Evolutionary conservation across 1,284 basidiomycete species (phyloP).

Genomic region (Malassezia caprae): DNA sequence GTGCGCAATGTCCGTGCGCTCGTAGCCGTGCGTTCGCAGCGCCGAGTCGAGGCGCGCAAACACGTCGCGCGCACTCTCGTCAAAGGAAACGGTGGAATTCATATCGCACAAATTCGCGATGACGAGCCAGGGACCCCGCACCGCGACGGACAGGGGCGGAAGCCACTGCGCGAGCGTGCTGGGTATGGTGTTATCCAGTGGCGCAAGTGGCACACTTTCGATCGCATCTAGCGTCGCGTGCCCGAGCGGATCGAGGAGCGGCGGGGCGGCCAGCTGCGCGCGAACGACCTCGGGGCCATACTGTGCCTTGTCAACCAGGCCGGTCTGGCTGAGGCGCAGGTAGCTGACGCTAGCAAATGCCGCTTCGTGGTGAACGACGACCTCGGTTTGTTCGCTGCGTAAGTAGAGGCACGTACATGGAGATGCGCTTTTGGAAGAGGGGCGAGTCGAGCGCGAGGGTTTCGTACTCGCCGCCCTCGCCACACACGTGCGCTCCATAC

Average conservation of each 20-base stretch:
- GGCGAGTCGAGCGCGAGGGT: slow-evolving; percentile 82
- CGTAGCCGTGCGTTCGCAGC: slow-evolving; percentile 1
- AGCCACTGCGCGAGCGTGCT: background rate
- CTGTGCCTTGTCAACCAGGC: slow-evolving; percentile 24
- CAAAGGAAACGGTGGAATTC: background rate
- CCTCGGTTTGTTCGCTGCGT: slow-evolving; percentile 22
- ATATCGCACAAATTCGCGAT: slow-evolving; percentile 1
- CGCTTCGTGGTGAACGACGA: slow-evolving; percentile 36
- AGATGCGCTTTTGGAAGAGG: slow-evolving; percentile 68
- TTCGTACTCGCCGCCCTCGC: slow-evolving; percentile 98
- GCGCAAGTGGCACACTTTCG: background rate
- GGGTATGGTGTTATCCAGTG: background rate
- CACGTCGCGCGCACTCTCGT: background rate
- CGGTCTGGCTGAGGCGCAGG: slow-evolving; percentile 25
- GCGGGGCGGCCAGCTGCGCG: slow-evolving; percentile 11
- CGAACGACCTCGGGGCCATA: background rate
- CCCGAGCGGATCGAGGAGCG: slow-evolving; percentile 20
- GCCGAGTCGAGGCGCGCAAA: slow-evolving; percentile 7
- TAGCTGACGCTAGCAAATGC: slow-evolving; percentile 42
- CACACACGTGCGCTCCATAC: slow-evolving; percentile 88
- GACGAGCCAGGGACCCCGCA: slow-evolving; percentile 1
- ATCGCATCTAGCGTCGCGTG: background rate
- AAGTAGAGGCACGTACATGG: slow-evolving; percentile 55
- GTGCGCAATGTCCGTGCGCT: slow-evolving; percentile 57
- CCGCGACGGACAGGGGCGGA: background rate